phyloP scores from a whole-genome alignment of 2,329 filamentous ascomycete genomes.

The Paraphoma sp. region DNA sequence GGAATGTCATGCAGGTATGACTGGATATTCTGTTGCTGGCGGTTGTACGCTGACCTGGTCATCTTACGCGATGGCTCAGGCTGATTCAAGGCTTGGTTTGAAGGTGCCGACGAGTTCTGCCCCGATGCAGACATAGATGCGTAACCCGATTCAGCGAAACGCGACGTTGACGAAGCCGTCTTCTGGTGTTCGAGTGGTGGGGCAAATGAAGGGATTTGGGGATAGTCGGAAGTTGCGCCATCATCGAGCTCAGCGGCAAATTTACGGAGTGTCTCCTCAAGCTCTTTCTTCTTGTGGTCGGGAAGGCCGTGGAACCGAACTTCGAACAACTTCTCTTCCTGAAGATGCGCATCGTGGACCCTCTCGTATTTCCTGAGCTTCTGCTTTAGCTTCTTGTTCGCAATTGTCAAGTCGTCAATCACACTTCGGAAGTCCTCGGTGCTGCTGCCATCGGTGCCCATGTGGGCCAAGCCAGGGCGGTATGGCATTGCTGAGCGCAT shows the following conservation, averaged over 20 bases:
- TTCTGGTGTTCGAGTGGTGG: constrained; percentile 62
- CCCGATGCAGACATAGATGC: constrained; percentile 65
- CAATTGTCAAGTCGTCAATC: constrained; percentile 85
- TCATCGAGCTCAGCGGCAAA: constrained; percentile 71
- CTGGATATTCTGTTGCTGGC: constrained; percentile 63
- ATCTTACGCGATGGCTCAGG: constrained; percentile 34
- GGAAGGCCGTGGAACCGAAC: constrained; percentile 79
- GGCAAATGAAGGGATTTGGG: constrained; percentile 39
- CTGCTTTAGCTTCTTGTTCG: constrained; percentile 80
- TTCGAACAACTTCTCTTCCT: constrained; percentile 82
- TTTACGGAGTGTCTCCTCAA: constrained; percentile 75
- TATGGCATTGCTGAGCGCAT: constrained; percentile 31
- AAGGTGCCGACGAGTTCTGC: constrained; percentile 51
- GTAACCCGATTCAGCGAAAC: constrained; percentile 62
- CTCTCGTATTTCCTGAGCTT: constrained; percentile 75
- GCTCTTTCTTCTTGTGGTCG: constrained; percentile 74
- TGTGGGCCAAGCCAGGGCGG: constrained; percentile 48
- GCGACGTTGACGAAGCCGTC: constrained; percentile 64
- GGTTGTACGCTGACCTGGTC: constrained; percentile 40
- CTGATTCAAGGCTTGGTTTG: constrained; percentile 28
- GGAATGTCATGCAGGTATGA: constrained; percentile 77
- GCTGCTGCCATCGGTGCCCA: constrained; percentile 61
- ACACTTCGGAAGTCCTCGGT: constrained; percentile 80
- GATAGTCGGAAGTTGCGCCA: constrained; percentile 23
- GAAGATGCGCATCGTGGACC: constrained; percentile 68